Evolutionary conservation across 139 green algal species (phyloP).

Genomic region (Mesotaenium endlicherianum): DNA sequence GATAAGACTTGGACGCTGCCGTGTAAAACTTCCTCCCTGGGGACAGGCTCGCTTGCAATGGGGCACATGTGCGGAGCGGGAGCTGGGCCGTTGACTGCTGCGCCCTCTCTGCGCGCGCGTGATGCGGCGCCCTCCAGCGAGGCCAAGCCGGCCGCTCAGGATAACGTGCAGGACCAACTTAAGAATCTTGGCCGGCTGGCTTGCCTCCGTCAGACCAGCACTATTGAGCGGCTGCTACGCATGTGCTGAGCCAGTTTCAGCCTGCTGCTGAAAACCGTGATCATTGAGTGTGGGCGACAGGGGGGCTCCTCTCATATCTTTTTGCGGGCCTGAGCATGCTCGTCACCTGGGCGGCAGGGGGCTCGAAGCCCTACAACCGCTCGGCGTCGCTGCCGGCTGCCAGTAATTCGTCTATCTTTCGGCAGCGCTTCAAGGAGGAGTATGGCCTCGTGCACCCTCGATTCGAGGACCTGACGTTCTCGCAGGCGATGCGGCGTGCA

Average conservation of each 20-base stretch:
- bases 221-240: neutral
- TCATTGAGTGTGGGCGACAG: conserved; percentile 2
- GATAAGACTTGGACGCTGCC: conserved; percentile 28
- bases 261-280: neutral
- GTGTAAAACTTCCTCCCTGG: conserved; percentile 3
- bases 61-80: neutral
- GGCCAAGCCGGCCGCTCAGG: neutral
- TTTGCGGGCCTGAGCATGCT: neutral
- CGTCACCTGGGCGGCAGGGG: neutral
- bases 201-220: neutral
- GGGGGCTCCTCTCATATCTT: neutral
- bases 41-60: neutral
- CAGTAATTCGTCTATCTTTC: conserved; percentile 10
- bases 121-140: neutral
- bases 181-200: neutral
- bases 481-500: conserved; percentile 38
- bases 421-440: conserved; percentile 34
- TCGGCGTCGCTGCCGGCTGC: neutral
- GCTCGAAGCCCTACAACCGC: neutral
- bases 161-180: neutral
- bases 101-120: neutral
- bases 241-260: conserved; percentile 10
- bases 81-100: neutral
- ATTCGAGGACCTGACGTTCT: conserved; percentile 35
- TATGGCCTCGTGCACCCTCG: conserved; percentile 39